These are phyloP conservation scores for Lepidium didymum DNA, from an alignment of 345 rosid species.

Conservation along the genomic window DNA sequence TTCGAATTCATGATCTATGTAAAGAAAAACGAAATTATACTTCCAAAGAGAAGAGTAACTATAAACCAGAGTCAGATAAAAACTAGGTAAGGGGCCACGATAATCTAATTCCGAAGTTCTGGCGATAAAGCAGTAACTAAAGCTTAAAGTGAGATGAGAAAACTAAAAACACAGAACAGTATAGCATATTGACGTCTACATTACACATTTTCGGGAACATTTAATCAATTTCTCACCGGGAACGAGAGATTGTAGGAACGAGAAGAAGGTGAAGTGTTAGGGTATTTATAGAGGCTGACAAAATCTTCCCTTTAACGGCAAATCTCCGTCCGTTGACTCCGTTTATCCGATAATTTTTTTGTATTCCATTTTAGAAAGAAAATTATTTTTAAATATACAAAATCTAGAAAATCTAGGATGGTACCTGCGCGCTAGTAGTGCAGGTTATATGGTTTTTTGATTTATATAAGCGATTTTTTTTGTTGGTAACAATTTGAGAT, in stretches of 20 bases:
- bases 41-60: neutral
- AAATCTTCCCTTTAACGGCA: neutral
- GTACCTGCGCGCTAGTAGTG: no score
- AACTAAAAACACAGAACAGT: neutral
- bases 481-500: no score
- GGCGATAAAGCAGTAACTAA: neutral
- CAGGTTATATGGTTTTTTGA: no score
- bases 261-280: neutral
- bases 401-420: no score
- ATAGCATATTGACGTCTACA: neutral
- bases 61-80: neutral
- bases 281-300: neutral
- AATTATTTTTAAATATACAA: no score
- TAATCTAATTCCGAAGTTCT: neutral
- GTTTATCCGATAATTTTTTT: neutral
- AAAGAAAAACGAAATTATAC: neutral
- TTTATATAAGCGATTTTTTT: no score
- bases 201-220: neutral
- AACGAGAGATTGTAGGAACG: neutral
- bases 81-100: neutral
- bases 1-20: neutral
- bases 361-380: no score
- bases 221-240: neutral
- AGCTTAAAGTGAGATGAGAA: neutral
- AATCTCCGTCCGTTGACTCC: neutral